Evolutionary conservation across 1,284 basidiomycete species (phyloP), one percentile per base, ranked within the genome.

Genomic region (Cryptococcus sp.): DNA sequence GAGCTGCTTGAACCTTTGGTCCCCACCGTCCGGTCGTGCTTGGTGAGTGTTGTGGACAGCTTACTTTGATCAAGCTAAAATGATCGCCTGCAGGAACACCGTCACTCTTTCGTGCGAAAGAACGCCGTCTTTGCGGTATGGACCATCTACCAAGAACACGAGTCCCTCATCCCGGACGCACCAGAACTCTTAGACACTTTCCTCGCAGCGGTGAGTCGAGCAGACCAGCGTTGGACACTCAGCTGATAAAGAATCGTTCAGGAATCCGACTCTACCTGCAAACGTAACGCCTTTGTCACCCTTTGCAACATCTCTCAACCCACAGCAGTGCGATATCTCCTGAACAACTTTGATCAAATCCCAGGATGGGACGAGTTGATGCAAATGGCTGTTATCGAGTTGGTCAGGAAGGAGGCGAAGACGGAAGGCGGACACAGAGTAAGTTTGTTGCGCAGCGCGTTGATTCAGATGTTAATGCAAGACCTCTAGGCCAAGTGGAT

Each of bases 81-180:
- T 22, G 22, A 25, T 16, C 47, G 47, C 10, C 20, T 35, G 10
- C 22, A 81, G 81, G 95, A 99, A 81, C 95, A 99, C 81, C 87
- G 95, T 54, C 95, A 99, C 81, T 93, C 92, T 13, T 99, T 95
- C 78, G 96, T 99, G 53, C 88, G 95, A 74, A 99, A 99, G 83
- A 98, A 98, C 75, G 96, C 95, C 42, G 93, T 99, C 51, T 97
- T 99, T 78, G 91, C 94, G 45, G 85, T 97, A 52, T 95, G 90
- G 80, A 87, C 91, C 56, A 96, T 99, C 79, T 96, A 93, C 80
- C 89, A 90, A 74, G 86, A 91, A 78, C 92, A 93, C 75, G 93
- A 98, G 75, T 84, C 92, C 77, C 88, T 99, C 69, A 91, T 99
- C 58, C 93, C 94, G 31, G 96, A 99, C 73, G 96, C 93, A 1